Evolutionary conservation across 768 basidiomycete genomes (phyloP), one percentile per base, ranked within the genome.

Genomic region (Podaxis pistillaris): DNA sequence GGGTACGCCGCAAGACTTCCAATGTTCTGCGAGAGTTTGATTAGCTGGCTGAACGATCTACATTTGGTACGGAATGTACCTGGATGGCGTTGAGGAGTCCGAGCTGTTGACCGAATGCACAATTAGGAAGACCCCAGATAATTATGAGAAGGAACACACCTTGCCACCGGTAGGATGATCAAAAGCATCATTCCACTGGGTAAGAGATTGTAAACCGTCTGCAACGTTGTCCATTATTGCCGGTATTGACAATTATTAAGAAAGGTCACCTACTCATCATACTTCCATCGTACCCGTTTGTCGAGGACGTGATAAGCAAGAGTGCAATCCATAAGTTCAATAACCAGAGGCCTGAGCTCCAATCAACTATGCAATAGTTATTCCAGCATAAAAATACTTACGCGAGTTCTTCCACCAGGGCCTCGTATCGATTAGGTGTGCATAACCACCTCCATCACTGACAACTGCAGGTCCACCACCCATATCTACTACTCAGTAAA

Each of bases 1-100:
- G 87, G 87, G 65, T 83, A 85, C 8, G 79, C 86, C 13, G 80
- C 83, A 28, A 88, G 70, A 17, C 76, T 71, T 53, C 88, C 88
- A 59, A 89, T 86, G 68, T 83, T 87, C 84, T 88, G 40, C 9
- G 46, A 2, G 12, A 33, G 26, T 37, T 54, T 56, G 49, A 36
- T 19, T 33, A 33, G 59, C 47, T 17, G 17, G 13, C 12, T 19
- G 24, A 12, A 50, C 12, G 38, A 46, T 11, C 13, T 63, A 11
- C 44, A 2, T 8, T 28, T 50, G 28, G n/a, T 6, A 22, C 13
- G n/a, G 19, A 9, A 36, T 19, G 50, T 66, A 80, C 85, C 70
- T 87, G 87, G 49, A 87, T 86, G 33, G 86, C 87, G 67, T 85
- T 87, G 58, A 88, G 76, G 4, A 87, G 71, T 65, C 86, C 84